These are phyloP conservation scores for Cenchrus americanus DNA, from an alignment of 176 grass and related monocot species.

Conservation along the genomic window DNA sequence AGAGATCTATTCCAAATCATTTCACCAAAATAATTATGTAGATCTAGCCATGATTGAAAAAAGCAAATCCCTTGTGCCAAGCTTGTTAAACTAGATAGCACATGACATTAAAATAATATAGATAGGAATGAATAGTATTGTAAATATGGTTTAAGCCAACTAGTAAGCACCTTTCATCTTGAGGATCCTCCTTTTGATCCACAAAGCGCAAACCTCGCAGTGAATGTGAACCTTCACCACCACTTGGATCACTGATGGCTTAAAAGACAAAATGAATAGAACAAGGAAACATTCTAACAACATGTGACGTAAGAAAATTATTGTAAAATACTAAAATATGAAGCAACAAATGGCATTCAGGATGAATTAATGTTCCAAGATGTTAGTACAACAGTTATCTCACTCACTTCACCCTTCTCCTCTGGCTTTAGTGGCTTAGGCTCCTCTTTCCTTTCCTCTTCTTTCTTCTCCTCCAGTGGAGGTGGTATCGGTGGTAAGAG, in stretches of 20 bases:
- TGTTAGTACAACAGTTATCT: not conserved
- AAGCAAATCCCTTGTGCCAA: not conserved
- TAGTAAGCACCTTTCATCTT: slow-evolving; percentile 82
- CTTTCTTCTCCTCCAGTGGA: slow-evolving; percentile 56
- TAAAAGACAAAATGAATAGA: slow-evolving; percentile 3
- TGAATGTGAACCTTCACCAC: too few relatives aligned
- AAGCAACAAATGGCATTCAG: not conserved
- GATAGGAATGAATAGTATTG: not conserved
- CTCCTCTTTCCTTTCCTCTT: slow-evolving; percentile 65
- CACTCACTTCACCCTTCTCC: slow-evolving; percentile 58
- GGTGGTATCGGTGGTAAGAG: slow-evolving; percentile 67
- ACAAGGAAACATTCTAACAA: not conserved
- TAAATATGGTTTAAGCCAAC: slow-evolving; percentile 1
- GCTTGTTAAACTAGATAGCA: not conserved
- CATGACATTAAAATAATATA: not conserved
- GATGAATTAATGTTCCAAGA: not conserved
- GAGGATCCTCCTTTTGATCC: slow-evolving; percentile 75
- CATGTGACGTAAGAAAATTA: slow-evolving; percentile 22
- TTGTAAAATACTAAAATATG: not conserved
- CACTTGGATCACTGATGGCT: slow-evolving; percentile 64
- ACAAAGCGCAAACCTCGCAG: slow-evolving; percentile 80
- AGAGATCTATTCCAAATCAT: slow-evolving; percentile 12
- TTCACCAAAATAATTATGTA: slow-evolving; percentile 13
- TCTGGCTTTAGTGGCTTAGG: slow-evolving; percentile 45
- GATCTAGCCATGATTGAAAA: slow-evolving; percentile 1